Percentiles rank a stretch among this genome's conserved stretches.
Evolutionary conservation across 1,139 yeast genomes (phyloP).

Genomic region (Keqinozyma sinolaborantium): DNA sequence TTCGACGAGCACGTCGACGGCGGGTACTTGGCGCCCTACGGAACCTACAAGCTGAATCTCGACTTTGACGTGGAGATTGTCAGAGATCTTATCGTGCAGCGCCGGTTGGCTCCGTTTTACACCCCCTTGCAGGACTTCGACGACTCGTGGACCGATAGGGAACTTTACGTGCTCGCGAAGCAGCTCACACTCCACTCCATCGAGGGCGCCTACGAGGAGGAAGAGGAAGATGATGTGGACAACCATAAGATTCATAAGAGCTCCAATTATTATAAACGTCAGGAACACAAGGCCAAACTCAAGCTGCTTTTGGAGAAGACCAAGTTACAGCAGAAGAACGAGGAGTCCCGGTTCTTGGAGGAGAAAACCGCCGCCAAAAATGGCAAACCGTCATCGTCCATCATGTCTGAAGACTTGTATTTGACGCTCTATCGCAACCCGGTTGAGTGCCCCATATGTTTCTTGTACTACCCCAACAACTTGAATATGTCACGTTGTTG

Average conservation of each 20-base stretch:
- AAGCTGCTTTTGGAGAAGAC: conserved; percentile 47
- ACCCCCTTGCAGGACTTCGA: conserved; percentile 85
- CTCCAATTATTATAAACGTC: conserved; percentile 44
- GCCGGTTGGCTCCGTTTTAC: conserved; percentile 85
- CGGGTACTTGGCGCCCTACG: conserved; percentile 82
- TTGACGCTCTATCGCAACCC: conserved; percentile 57
- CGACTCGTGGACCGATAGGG: conserved; percentile 70
- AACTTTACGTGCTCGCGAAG: conserved; percentile 55
- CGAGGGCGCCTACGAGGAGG: conserved; percentile 54
- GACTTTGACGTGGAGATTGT: conserved; percentile 76
- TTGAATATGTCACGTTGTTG: conserved; percentile 88
- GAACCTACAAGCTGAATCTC: conserved; percentile 71
- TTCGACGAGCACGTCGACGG: conserved; percentile 69
- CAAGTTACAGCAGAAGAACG: conserved; percentile 50
- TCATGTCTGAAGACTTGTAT: conserved; percentile 29
- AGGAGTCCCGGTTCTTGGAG: conserved; percentile 46
- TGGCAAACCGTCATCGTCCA: conserved; percentile 9
- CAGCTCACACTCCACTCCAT: conserved; percentile 58
- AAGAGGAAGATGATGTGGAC: conserved; percentile 54
- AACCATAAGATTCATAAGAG: conserved; percentile 57
- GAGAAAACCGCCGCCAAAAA: conserved; percentile 21
- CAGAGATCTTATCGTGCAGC: conserved; percentile 51
- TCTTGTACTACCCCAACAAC: conserved; percentile 76
- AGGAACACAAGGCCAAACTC: conserved; percentile 51
- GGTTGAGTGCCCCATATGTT: conserved; percentile 92